Evolutionary conservation across 371 early-diverging fungal species (phyloP).

Genomic region (Mucor racemosus): DNA sequence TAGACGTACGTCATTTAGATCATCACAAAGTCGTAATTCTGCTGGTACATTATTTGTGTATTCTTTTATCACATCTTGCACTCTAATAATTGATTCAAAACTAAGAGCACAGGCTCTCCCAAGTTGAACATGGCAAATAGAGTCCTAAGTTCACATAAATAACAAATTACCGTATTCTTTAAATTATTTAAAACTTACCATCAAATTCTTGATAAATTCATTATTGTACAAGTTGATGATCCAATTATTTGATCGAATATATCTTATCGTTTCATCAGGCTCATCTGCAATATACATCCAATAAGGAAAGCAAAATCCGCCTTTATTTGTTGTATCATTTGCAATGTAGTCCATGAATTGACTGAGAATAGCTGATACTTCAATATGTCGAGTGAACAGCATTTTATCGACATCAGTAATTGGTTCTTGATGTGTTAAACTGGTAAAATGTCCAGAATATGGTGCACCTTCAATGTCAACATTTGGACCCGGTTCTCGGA

Average conservation of each 20-base stretch:
- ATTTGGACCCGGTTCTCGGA: background rate
- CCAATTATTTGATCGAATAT: slow-evolving; percentile 5
- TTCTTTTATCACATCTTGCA: slow-evolving; percentile 17
- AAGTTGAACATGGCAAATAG: slow-evolving; percentile 15
- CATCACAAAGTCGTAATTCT: slow-evolving; percentile 13
- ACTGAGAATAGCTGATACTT: background rate
- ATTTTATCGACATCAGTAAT: background rate
- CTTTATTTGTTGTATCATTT: background rate
- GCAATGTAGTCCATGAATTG: slow-evolving; percentile 4
- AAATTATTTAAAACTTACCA: slow-evolving; percentile 1
- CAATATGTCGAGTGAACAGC: slow-evolving; percentile 11
- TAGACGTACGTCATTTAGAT: background rate
- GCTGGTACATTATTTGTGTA: slow-evolving; percentile 9
- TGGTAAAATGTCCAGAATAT: background rate
- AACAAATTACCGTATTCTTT: background rate
- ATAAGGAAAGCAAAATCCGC: background rate
- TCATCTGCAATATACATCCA: slow-evolving; percentile 15
- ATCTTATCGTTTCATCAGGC: background rate
- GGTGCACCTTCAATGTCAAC: background rate
- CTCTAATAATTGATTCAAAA: slow-evolving; percentile 20
- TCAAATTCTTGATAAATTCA: slow-evolving; percentile 8
- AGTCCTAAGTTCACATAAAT: background rate
- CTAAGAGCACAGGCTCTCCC: slow-evolving; percentile 22
- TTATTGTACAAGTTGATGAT: slow-evolving; percentile 5
- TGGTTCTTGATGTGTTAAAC: background rate